phyloP scores from a whole-genome alignment of 371 early-diverging fungal species.

The Batrachochytrium dendrobatidis region DNA sequence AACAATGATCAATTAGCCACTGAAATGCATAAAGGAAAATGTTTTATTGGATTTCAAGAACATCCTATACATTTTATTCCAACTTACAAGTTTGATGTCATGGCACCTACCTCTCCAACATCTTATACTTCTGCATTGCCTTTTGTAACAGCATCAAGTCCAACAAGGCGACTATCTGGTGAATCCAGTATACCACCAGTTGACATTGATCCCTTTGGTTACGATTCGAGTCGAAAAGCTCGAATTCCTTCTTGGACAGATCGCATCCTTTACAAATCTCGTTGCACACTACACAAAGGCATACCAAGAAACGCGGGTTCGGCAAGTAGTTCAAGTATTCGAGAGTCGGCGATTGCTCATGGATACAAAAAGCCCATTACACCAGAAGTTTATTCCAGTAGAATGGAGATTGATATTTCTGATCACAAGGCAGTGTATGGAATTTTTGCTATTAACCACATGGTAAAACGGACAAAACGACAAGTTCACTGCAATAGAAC shows the following conservation, averaged over 20 bases:
- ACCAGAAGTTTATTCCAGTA: conserved; percentile 8
- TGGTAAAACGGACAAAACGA: too few species aligned
- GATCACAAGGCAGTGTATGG: conserved; percentile 34
- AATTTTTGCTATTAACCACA: conserved; percentile 8
- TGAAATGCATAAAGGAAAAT: conserved; percentile 40
- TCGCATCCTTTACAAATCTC: conserved; percentile 61
- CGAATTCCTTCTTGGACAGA: conserved; percentile 90
- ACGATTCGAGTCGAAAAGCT: conserved; percentile 48
- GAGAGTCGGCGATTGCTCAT: too few species aligned
- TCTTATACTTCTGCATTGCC: background rate
- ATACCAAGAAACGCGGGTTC: too few species aligned
- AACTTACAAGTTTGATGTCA: conserved; percentile 77
- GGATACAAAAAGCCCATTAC: too few species aligned
- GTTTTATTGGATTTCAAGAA: conserved; percentile 62
- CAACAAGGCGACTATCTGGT: background rate
- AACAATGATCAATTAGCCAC: conserved; percentile 53
- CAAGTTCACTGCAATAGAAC: too few species aligned
- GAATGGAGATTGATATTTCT: conserved; percentile 3
- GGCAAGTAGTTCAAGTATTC: too few species aligned
- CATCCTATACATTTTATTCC: conserved; percentile 75
- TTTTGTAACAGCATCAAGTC: background rate
- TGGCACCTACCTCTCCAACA: background rate
- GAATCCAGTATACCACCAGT: too few species aligned
- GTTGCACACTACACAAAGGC: too few species aligned
- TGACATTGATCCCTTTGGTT: too few species aligned